Conservation (phyloP, 2,329 filamentous ascomycete genomes). For the Fusarium gaditjirri region DNA sequence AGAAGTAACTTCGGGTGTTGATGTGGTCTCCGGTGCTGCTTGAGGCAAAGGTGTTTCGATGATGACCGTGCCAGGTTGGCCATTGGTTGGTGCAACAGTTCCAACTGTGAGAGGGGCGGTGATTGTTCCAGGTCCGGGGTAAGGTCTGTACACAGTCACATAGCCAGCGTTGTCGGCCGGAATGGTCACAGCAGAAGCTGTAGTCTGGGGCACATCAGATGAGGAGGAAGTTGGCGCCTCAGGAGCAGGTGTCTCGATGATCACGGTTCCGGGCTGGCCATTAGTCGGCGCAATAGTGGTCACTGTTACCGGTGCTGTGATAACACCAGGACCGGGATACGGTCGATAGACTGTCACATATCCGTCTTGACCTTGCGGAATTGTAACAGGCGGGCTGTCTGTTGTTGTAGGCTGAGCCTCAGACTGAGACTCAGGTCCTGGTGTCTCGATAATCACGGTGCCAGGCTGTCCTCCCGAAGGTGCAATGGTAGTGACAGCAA, state of each 20-base stretch:
- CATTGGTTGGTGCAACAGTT: constrained; percentile 14
- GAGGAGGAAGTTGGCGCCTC: not conserved
- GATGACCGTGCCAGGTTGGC: constrained; percentile 26
- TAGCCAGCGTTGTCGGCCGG: constrained; percentile 11
- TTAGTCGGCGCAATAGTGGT: constrained; percentile 18
- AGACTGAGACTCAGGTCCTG: constrained; percentile 4
- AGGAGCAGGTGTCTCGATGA: constrained; percentile 27
- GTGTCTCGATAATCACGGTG: constrained; percentile 32
- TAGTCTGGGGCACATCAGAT: not conserved
- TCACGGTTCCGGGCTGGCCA: constrained; percentile 29
- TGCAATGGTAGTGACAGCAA: constrained; percentile 35
- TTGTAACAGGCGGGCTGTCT: constrained; percentile 13
- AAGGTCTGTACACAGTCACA: constrained; percentile 27
- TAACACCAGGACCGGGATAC: constrained; percentile 20
- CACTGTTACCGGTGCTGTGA: constrained; percentile 25
- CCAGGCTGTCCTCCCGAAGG: constrained; percentile 31
- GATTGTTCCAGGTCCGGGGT: constrained; percentile 27
- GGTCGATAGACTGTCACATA: constrained; percentile 29
- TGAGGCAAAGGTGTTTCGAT: constrained; percentile 28
- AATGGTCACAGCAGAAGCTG: constrained; percentile 15
- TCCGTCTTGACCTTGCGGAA: constrained; percentile 28
- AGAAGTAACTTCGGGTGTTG: not conserved
- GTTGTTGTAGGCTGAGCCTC: not conserved
- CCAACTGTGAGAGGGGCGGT: constrained; percentile 23
- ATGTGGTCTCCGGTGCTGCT: not conserved